phyloP scores from a whole-genome alignment of 2,329 filamentous ascomycete species.

The Monosporascus sp. region DNA sequence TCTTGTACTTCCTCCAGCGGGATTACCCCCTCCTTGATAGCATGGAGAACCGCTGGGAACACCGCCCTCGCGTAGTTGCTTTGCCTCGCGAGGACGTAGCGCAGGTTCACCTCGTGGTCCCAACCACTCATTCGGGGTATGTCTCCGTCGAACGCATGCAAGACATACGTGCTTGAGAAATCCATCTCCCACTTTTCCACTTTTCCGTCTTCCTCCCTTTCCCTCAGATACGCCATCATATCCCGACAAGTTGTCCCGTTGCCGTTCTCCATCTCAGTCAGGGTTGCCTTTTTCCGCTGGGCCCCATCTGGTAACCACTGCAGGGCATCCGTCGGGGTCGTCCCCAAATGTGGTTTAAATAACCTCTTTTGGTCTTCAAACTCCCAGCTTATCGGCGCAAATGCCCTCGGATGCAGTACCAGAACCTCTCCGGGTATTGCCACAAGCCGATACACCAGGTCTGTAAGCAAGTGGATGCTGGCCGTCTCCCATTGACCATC shows the following conservation, averaged over 20 bases:
- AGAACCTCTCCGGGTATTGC: constrained; percentile 6
- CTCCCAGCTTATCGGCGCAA: no score
- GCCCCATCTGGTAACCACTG: no score
- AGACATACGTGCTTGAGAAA: constrained; percentile 19
- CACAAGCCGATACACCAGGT: constrained; percentile 17
- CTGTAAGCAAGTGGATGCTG: constrained; percentile 19
- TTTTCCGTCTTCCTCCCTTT: constrained; percentile 8
- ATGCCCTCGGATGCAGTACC: no score
- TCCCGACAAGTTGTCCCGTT: neutral
- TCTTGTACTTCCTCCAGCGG: neutral
- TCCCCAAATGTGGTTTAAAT: no score
- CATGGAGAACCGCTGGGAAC: constrained; percentile 13
- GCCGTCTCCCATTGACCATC: neutral
- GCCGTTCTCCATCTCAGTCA: no score
- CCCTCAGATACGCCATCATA: constrained; percentile 1
- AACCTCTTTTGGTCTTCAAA: no score
- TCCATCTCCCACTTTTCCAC: constrained; percentile 18
- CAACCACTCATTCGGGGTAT: constrained; percentile 8
- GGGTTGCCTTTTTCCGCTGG: no score
- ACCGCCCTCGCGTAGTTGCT: constrained; percentile 16
- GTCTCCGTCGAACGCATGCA: constrained; percentile 18
- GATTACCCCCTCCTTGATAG: constrained; percentile 7
- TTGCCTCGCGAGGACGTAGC: constrained; percentile 13
- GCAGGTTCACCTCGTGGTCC: constrained; percentile 13
- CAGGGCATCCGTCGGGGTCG: no score